phyloP scores from a whole-genome alignment of 2,329 filamentous ascomycete species.

The Ascochyta lentis region DNA sequence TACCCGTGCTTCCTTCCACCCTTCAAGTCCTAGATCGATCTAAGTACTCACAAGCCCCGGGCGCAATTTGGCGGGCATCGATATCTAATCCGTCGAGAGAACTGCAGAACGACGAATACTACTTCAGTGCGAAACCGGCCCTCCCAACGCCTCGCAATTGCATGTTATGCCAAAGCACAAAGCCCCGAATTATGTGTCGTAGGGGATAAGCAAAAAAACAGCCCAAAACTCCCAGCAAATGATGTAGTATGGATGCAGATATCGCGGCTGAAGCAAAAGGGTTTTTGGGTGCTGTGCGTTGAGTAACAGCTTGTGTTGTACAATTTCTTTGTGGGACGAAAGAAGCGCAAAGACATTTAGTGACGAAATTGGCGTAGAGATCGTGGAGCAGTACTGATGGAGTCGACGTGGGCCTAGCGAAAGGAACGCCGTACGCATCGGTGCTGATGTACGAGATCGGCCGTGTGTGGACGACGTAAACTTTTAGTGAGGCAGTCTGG shows the following conservation, averaged over 20 bases:
- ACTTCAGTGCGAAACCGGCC: constrained; percentile 4
- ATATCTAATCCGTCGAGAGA: constrained; percentile 1
- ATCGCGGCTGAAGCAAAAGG: constrained; percentile 1
- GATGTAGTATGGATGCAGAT: constrained; percentile 23
- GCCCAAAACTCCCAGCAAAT: constrained; percentile 28
- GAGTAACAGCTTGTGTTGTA: constrained; percentile 18
- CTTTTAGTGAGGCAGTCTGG: constrained; percentile 29
- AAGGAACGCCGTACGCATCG: constrained; percentile 41
- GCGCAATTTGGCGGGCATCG: constrained; percentile 26
- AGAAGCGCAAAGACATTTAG: constrained; percentile 16
- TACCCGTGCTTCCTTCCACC: not conserved
- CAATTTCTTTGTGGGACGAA: constrained; percentile 13
- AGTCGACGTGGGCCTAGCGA: constrained; percentile 46
- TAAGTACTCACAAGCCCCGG: constrained; percentile 17
- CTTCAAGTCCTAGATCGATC: constrained; percentile 2
- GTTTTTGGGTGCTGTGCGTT: constrained; percentile 21
- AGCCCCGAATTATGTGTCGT: constrained; percentile 11
- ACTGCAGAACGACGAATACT: constrained; percentile 9
- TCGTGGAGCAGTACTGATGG: constrained; percentile 6
- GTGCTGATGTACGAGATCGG: constrained; percentile 23
- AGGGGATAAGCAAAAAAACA: constrained; percentile 16
- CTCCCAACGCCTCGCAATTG: constrained; percentile 18
- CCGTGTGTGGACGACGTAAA: constrained; percentile 19
- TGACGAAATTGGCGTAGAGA: constrained; percentile 1
- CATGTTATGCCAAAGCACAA: constrained; percentile 13